These are phyloP conservation scores for Singerocomus inundabilis DNA, from an alignment of 1,284 basidiomycete species.

Conservation along the genomic window DNA sequence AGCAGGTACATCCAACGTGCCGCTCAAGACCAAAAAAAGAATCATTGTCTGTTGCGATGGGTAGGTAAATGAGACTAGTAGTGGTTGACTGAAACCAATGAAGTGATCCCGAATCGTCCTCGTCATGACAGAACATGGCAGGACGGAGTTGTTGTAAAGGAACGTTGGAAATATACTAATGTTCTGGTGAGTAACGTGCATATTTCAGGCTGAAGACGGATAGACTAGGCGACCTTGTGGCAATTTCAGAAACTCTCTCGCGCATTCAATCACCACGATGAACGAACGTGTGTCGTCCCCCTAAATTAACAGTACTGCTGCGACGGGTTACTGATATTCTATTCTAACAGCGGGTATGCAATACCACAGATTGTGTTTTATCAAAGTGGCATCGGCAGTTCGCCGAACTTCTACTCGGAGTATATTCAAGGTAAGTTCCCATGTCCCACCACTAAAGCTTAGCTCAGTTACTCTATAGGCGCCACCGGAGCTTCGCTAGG, in stretches of 20 bases:
- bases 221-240: neutral
- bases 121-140: slow-evolving; percentile 34
- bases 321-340: neutral
- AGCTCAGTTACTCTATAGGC: slow-evolving; percentile 39
- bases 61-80: slow-evolving; percentile 35
- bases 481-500: slow-evolving; percentile 59
- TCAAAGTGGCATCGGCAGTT: slow-evolving; percentile 66
- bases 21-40: slow-evolving; percentile 44
- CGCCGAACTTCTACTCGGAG: slow-evolving; percentile 53
- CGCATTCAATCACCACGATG: slow-evolving; percentile 55
- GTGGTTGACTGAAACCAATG: neutral
- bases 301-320: neutral
- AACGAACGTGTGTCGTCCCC: slow-evolving; percentile 39
- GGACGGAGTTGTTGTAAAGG: slow-evolving; percentile 44
- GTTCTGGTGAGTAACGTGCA: slow-evolving; percentile 45
- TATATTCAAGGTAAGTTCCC: slow-evolving; percentile 45
- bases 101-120: neutral
- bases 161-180: slow-evolving; percentile 61
- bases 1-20: neutral
- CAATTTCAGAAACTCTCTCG: slow-evolving; percentile 46
- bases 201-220: neutral
- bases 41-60: slow-evolving; percentile 72
- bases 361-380: slow-evolving; percentile 69
- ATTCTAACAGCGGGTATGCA: slow-evolving; percentile 37
- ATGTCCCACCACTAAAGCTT: neutral